Conservation (phyloP, 23 red algal genomes). For the Gracilariopsis chorda region DNA sequence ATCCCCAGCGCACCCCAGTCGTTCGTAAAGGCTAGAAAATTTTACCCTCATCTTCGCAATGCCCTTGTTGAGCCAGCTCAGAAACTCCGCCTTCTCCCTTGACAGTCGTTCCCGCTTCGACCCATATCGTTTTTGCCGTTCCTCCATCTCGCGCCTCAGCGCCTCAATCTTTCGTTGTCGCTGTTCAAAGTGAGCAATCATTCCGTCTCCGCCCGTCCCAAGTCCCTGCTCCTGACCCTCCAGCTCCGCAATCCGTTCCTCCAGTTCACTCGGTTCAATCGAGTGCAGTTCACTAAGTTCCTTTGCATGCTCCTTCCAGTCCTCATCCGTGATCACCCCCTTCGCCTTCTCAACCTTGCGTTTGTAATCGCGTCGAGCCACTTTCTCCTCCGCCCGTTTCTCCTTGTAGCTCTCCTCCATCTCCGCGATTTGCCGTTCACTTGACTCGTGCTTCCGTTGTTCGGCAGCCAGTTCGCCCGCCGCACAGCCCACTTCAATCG, state of each 20-base stretch:
- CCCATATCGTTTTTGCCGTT: background rate
- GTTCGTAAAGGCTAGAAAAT: slow-evolving; percentile 69
- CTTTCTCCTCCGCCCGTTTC: background rate
- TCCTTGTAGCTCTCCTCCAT: slow-evolving; percentile 5
- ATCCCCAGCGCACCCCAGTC: slow-evolving; percentile 82
- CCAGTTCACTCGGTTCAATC: background rate
- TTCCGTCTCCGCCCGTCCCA: slow-evolving; percentile 11
- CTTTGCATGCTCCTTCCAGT: slow-evolving; percentile 28
- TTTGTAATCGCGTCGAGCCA: background rate
- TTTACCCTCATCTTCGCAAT: slow-evolving; percentile 52
- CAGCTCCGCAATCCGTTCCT: slow-evolving; percentile 58
- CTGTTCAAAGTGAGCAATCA: slow-evolving; percentile 64
- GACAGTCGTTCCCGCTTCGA: background rate
- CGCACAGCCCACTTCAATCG: slow-evolving; percentile 4
- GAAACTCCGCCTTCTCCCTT: slow-evolving; percentile 34
- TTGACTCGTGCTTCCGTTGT: slow-evolving; percentile 1
- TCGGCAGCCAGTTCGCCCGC: slow-evolving; percentile 9
- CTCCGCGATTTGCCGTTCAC: slow-evolving; percentile 8
- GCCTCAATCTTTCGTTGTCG: slow-evolving; percentile 65
- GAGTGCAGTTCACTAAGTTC: background rate
- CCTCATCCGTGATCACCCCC: background rate
- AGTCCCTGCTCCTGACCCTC: slow-evolving; percentile 56
- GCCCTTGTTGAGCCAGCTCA: slow-evolving; percentile 37
- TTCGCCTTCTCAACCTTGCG: background rate
- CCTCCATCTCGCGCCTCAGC: slow-evolving; percentile 38